Conservation (phyloP, 176 grass and related monocot genomes). For the maize (Zea mays) region Zm-B73-REFERENCE-NAM-5.0 NC_050099.1:187012001-187012500, state of each 20-base stretch:
- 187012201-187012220: constrained; percentile 82
- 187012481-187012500: constrained; percentile 49
- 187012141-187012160: constrained; percentile 88
- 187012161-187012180: constrained; percentile 60
- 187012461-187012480: constrained; percentile 54
- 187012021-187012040: constrained; percentile 59
- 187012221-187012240: constrained; percentile 83
- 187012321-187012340: constrained; percentile 93
- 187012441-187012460: constrained; percentile 91
- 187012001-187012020: constrained; percentile 57
- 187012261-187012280: constrained; percentile 78
- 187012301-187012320: constrained; percentile 78
- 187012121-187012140: constrained; percentile 78
- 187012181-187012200: constrained; percentile 78
- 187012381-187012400: constrained; percentile 84
- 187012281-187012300: constrained; percentile 78
- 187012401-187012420: constrained; percentile 87
- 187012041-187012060: constrained; percentile 70
- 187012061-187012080: constrained; percentile 76
- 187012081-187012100: constrained; percentile 79
- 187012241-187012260: constrained; percentile 72
- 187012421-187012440: constrained; percentile 95
- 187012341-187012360: constrained; percentile 80
- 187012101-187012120: constrained; percentile 86
- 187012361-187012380: constrained; percentile 76